These are phyloP conservation scores for Daldinia decipiens DNA, from an alignment of 495 filamentous ascomycete genomes.

Conservation along the genomic window DNA sequence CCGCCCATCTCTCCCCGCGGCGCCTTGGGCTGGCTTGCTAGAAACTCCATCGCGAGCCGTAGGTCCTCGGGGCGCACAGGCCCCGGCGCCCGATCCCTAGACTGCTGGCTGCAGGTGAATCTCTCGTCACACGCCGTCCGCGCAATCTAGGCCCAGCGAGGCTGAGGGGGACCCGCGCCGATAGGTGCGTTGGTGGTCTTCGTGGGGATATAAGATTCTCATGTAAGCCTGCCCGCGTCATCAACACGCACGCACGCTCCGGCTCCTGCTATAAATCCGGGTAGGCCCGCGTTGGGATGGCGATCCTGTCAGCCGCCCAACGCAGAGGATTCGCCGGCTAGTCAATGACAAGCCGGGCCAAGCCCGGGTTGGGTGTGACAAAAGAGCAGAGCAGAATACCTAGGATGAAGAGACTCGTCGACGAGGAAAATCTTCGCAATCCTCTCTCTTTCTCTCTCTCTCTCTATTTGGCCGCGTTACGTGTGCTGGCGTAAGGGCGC, in stretches of 20 bases:
- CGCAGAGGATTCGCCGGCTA: conserved; percentile 17
- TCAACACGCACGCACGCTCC: background rate
- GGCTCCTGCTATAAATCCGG: background rate
- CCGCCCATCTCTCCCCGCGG: background rate
- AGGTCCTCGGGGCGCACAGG: background rate
- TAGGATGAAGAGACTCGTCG: background rate
- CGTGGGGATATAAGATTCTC: conserved; percentile 18
- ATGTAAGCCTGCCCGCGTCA: conserved; percentile 29
- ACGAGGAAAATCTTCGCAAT: conserved; percentile 1
- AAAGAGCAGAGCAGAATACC: background rate
- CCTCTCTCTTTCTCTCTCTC: background rate
- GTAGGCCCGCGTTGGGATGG: conserved; percentile 16
- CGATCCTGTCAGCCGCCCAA: conserved; percentile 33
- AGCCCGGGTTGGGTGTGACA: conserved; percentile 20
- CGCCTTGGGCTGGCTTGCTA: background rate
- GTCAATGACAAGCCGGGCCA: conserved; percentile 29
- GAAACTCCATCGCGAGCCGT: background rate
- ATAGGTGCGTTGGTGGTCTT: background rate
- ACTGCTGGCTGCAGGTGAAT: background rate
- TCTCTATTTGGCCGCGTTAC: background rate
- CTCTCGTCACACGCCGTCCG: conserved; percentile 11
- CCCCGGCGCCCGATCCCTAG: conserved; percentile 1
- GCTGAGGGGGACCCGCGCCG: background rate
- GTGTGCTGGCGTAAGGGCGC: background rate
- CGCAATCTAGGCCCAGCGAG: conserved; percentile 10